Conservation (phyloP, 257 asterid species). For the Schizonepeta tenuifolia region DNA sequence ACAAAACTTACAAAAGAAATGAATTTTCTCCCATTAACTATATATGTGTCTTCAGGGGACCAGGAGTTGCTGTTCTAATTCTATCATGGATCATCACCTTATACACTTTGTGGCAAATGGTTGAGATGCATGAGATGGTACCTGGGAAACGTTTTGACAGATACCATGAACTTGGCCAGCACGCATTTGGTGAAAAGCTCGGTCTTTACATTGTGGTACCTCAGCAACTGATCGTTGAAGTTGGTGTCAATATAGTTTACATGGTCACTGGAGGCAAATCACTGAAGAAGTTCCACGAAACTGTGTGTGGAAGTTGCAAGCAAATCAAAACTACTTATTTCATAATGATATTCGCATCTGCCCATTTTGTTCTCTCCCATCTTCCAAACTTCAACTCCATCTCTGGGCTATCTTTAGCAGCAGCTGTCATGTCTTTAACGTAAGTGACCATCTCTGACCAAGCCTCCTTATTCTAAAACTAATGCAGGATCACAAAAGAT, state of each 20-base stretch:
- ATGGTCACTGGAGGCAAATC: slow-evolving; percentile 66
- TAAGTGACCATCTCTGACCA: slow-evolving; percentile 24
- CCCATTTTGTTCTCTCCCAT: slow-evolving; percentile 56
- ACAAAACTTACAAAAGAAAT: neutral
- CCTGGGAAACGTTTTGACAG: slow-evolving; percentile 63
- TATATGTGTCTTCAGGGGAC: slow-evolving; percentile 46
- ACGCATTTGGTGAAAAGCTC: slow-evolving; percentile 56
- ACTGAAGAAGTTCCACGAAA: slow-evolving; percentile 48
- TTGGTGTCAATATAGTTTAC: slow-evolving; percentile 55
- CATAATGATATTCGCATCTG: slow-evolving; percentile 55
- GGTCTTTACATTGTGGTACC: slow-evolving; percentile 55
- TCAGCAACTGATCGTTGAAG: slow-evolving; percentile 55
- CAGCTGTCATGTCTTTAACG: slow-evolving; percentile 61
- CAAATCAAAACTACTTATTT: slow-evolving; percentile 46
- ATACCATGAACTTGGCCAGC: slow-evolving; percentile 67
- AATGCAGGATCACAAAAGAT: neutral
- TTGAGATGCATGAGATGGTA: slow-evolving; percentile 72
- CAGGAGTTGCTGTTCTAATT: slow-evolving; percentile 45
- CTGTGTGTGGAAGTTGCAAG: slow-evolving; percentile 36
- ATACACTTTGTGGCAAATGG: slow-evolving; percentile 70
- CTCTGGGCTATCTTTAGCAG: slow-evolving; percentile 52
- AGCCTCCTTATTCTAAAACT: slow-evolving; percentile 15
- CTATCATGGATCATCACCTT: slow-evolving; percentile 60
- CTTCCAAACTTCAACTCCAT: slow-evolving; percentile 62
- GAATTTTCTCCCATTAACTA: neutral